Conservation (phyloP, 108 stramenopile genomes). For the Parietichytrium sp. region DNA sequence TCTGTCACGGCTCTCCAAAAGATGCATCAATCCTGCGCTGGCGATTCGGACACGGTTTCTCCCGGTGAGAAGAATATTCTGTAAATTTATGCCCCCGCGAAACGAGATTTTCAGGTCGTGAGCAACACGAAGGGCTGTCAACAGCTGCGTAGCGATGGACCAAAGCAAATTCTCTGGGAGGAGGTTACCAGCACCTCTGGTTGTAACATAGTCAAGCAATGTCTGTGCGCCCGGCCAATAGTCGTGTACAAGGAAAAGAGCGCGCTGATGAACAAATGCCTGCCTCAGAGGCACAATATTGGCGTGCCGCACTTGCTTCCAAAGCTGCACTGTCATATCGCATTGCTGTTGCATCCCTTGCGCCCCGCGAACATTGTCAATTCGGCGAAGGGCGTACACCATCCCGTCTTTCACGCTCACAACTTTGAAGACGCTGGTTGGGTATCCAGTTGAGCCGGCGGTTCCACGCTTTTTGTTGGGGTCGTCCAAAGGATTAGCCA, state of each 20-base stretch:
- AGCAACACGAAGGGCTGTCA: conserved; percentile 50
- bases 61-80: conserved; percentile 47
- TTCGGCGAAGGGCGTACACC: conserved; percentile 21
- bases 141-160: conserved; percentile 50
- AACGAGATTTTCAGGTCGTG: conserved; percentile 51
- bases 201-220: background rate
- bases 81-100: conserved; percentile 36
- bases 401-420: background rate
- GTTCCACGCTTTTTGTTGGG: background rate
- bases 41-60: conserved; percentile 52
- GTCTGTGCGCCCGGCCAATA: conserved; percentile 31
- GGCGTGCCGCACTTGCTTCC: conserved; percentile 39
- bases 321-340: conserved; percentile 6
- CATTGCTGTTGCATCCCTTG: conserved; percentile 25
- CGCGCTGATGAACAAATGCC: conserved; percentile 30
- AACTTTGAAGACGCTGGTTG: conserved; percentile 39
- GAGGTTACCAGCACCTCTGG: background rate
- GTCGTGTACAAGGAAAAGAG: conserved; percentile 42
- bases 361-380: background rate
- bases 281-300: conserved; percentile 28
- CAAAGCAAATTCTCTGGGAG: conserved; percentile 49
- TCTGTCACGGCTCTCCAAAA: conserved; percentile 52
- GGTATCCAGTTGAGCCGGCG: conserved; percentile 35
- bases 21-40: conserved; percentile 55
- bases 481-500: conserved; percentile 12